Evolutionary conservation across 2,329 filamentous ascomycete species (phyloP).

Genomic region (Calycina herbarum): DNA sequence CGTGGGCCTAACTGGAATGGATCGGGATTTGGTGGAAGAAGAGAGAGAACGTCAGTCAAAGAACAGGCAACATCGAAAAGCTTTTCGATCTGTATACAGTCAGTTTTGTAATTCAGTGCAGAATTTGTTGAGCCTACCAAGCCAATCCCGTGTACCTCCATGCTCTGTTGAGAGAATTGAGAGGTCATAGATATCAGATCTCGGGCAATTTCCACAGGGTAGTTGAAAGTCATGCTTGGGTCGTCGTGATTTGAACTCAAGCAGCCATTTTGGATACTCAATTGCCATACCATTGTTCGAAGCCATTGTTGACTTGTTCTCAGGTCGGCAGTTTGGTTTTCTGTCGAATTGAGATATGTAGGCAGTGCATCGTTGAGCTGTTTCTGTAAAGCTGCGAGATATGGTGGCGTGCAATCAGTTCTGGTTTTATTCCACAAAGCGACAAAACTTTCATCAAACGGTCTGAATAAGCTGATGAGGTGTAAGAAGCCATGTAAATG

Average conservation of each 20-base stretch:
- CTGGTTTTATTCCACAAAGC: constrained; percentile 67
- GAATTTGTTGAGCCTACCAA: constrained; percentile 53
- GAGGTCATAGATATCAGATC: constrained; percentile 67
- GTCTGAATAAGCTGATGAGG: constrained; percentile 62
- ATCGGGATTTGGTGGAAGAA: constrained; percentile 59
- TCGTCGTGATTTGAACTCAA: constrained; percentile 50
- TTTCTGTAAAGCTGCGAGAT: constrained; percentile 60
- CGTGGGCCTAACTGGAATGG: constrained; percentile 67
- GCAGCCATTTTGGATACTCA: constrained; percentile 56
- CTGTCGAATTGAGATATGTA: constrained; percentile 49
- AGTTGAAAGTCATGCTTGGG: constrained; percentile 60
- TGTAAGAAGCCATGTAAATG: constrained; percentile 58
- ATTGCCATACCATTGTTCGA: constrained; percentile 63
- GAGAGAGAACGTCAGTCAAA: constrained; percentile 70
- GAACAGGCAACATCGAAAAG: constrained; percentile 74
- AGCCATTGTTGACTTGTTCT: constrained; percentile 64
- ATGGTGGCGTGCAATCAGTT: constrained; percentile 55
- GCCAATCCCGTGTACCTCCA: constrained; percentile 74
- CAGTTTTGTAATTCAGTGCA: constrained; percentile 9
- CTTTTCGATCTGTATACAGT: constrained; percentile 64
- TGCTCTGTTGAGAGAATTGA: constrained; percentile 68
- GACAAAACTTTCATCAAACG: constrained; percentile 65
- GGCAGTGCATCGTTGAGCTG: constrained; percentile 58
- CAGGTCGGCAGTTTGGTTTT: constrained; percentile 56
- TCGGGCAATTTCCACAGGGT: constrained; percentile 61